Base-by-base conservation (phyloP, 257 asterid species). In the Ehretia macrophylla region DNA sequence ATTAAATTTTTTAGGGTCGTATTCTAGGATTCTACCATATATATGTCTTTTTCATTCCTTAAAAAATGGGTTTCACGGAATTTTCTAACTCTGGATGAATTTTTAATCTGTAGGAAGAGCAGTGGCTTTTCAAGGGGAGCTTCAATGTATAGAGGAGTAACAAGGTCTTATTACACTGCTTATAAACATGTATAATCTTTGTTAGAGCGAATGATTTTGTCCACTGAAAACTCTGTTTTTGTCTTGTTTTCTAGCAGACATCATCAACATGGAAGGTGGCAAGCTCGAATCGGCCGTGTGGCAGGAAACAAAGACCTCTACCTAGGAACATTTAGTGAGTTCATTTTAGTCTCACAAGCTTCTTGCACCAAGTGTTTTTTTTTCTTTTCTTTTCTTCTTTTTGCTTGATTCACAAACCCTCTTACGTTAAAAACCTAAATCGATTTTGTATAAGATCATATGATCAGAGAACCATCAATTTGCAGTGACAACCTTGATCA, bases 181-280 rank as follows among this genome's bases (percentile, higher is more conserved):
- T 56, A n/a, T 32, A 20, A 58, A 46, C 39, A 8, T 19, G 0
- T 44, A 10, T 1, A 16, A 11, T 12, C 5, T 51, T 44, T 50
- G 21, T 16, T 23, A 21, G 14, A 8, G 17, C 1, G 9, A 10
- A 4, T 5, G 0, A 58, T 51, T 58, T 35, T 0, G 39, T 11
- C n/a, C 5, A 22, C 67, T 72, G 58, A 73, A 71, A 38, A 56
- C 46, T 72, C 51, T 44, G 37, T 65, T 71, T 60, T 14, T 60
- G 37, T 56, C 39, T 68, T 80, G 61, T 60, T 66, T 67, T 75
- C 68, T 88, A 86, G 97, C 96, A 93, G 99, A 82, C 97, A 93
- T 77, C 99, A 93, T 75, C 99, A 93, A 67, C 99, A 93, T 52
- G 99, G 99, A 16, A 79, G 99, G 22, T 93, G 99, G 99, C 99